Evolutionary conservation across 441 rosid genomes (phyloP).

Genomic region (Pelargonium australe): DNA sequence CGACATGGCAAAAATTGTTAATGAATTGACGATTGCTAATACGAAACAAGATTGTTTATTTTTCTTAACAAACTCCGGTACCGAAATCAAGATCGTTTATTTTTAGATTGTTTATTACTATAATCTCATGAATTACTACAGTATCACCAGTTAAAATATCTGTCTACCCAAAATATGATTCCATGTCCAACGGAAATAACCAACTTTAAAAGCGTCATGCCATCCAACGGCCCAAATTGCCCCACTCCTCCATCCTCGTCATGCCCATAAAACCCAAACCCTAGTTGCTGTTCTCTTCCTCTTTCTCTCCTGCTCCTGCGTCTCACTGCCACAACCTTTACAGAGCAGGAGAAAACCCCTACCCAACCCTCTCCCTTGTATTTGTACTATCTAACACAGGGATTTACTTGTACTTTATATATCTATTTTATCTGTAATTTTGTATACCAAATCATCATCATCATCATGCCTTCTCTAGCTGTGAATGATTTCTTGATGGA

Average conservation of each 20-base stretch:
- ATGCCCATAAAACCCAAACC: constrained; percentile 33
- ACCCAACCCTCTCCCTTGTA: background rate
- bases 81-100: too few relatives aligned
- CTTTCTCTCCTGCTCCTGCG: constrained; percentile 45
- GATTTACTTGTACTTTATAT: background rate
- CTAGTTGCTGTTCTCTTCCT: constrained; percentile 16
- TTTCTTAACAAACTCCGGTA: too few relatives aligned
- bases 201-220: constrained; percentile 3
- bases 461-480: constrained; percentile 52
- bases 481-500: constrained; percentile 21
- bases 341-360: constrained; percentile 32
- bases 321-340: constrained; percentile 18
- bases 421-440: background rate
- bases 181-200: constrained; percentile 27
- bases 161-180: background rate
- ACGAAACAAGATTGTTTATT: too few relatives aligned
- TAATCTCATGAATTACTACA: too few relatives aligned
- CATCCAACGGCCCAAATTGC: constrained; percentile 32
- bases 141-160: too few relatives aligned
- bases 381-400: background rate
- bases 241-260: constrained; percentile 2
- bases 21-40: too few relatives aligned
- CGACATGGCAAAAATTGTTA: too few relatives aligned
- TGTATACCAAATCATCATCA: background rate
- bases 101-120: too few relatives aligned